Conservation (phyloP, 176 grass and related monocot genomes). For the Bolboschoenus planiculmis region DNA sequence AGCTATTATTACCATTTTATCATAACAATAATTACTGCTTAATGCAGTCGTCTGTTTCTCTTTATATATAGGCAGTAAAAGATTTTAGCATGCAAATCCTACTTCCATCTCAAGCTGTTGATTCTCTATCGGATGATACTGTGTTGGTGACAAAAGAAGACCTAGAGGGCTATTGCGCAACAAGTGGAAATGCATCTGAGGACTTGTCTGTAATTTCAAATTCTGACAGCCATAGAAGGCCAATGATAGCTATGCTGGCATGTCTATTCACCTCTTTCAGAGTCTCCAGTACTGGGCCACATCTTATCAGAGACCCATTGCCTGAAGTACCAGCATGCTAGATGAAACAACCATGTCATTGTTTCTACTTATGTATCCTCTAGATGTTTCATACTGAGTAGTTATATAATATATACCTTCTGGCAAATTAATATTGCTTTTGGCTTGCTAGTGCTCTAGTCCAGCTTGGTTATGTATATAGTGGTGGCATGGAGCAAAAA, state of each 20-base stretch:
- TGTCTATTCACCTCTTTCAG: constrained; percentile 39
- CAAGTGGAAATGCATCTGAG: background rate
- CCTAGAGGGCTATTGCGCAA: constrained; percentile 42
- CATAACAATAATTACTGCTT: background rate
- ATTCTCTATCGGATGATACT: constrained; percentile 25
- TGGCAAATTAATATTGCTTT: constrained; percentile 1
- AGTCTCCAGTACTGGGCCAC: constrained; percentile 25
- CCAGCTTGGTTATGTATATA: constrained; percentile 6
- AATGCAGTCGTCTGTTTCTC: background rate
- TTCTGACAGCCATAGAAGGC: constrained; percentile 19
- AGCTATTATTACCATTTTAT: background rate
- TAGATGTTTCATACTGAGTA: background rate
- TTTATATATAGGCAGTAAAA: constrained; percentile 54
- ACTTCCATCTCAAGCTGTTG: constrained; percentile 1
- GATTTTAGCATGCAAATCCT: constrained; percentile 46
- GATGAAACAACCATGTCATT: background rate
- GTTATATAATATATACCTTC: background rate
- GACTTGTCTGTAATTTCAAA: constrained; percentile 27
- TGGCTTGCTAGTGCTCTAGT: background rate
- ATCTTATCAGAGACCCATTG: constrained; percentile 1
- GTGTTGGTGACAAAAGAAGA: constrained; percentile 41
- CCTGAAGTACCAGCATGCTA: constrained; percentile 22
- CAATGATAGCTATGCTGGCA: constrained; percentile 38
- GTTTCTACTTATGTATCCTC: constrained; percentile 8
- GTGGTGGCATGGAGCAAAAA: background rate